These are phyloP conservation scores for Triticum urartu DNA, from an alignment of 176 grass and related monocot species.

Conservation along the genomic window DNA sequence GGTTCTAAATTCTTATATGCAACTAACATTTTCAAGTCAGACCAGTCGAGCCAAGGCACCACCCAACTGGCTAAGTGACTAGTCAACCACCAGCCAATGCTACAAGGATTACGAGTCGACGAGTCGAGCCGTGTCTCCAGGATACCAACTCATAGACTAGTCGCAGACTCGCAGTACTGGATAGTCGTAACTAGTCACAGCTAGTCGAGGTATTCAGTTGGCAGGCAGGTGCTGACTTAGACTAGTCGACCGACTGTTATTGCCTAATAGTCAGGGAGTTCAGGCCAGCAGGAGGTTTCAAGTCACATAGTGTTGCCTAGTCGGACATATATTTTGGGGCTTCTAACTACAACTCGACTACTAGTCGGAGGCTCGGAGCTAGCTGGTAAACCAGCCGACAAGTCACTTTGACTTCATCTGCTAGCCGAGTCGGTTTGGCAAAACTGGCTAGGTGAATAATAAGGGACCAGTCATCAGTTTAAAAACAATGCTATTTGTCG, in stretches of 20 bases:
- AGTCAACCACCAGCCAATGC: not conserved
- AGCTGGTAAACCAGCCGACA: not conserved
- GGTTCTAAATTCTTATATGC: slow-evolving; percentile 4
- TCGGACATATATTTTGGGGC: not conserved
- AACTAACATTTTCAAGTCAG: not conserved
- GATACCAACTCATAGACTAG: not conserved
- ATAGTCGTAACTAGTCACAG: not conserved
- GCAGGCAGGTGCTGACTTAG: not conserved
- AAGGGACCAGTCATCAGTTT: not conserved
- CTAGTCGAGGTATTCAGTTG: not conserved
- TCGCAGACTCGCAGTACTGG: not conserved
- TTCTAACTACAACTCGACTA: not conserved
- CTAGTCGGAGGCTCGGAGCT: not conserved
- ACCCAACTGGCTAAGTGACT: not conserved
- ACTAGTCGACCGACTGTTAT: not conserved
- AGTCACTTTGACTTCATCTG: not conserved
- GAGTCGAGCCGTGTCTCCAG: too few relatives aligned
- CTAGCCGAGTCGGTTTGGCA: not conserved
- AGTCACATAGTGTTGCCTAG: not conserved
- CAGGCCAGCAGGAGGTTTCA: not conserved
- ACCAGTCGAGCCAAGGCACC: not conserved
- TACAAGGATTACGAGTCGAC: not conserved
- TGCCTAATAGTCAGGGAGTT: not conserved
- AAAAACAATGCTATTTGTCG: not conserved
- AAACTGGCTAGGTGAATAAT: not conserved